These are phyloP conservation scores for Kwoniella botswanensis DNA, from an alignment of 768 basidiomycete species.

Conservation along the genomic window DNA sequence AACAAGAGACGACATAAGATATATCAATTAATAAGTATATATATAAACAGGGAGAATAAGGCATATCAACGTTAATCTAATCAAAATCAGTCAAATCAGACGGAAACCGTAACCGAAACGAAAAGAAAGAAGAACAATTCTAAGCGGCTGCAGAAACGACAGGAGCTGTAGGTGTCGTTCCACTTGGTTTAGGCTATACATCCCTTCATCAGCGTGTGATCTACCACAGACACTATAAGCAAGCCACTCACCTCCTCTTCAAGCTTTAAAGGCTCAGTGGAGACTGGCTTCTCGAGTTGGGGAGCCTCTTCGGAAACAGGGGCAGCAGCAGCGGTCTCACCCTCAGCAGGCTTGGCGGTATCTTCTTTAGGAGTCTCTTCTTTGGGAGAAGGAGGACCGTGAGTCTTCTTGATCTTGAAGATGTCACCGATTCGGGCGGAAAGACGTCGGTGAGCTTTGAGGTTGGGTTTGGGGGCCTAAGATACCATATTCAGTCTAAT, in stretches of 20 bases:
- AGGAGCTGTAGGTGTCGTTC: slow-evolving; percentile 66
- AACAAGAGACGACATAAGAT: slow-evolving; percentile 1
- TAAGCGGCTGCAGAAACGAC: slow-evolving; percentile 82
- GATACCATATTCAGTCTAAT: not conserved
- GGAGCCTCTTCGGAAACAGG: slow-evolving; percentile 87
- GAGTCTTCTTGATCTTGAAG: slow-evolving; percentile 67
- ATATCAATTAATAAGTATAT: slow-evolving; percentile 5
- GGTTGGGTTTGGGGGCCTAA: slow-evolving; percentile 35
- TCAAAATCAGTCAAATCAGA: not conserved
- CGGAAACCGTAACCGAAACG: not conserved
- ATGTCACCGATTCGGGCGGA: slow-evolving; percentile 81
- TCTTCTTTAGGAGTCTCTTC: slow-evolving; percentile 66
- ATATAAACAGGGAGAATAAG: slow-evolving; percentile 8
- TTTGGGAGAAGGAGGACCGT: slow-evolving; percentile 31
- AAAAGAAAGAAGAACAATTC: slow-evolving; percentile 7
- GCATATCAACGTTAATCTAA: slow-evolving; percentile 9
- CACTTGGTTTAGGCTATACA: slow-evolving; percentile 37
- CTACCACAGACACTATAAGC: slow-evolving; percentile 14
- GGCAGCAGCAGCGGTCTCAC: slow-evolving; percentile 57
- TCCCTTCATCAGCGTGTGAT: slow-evolving; percentile 29
- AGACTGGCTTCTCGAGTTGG: slow-evolving; percentile 79
- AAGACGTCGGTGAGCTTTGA: slow-evolving; percentile 79
- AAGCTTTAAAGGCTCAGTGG: slow-evolving; percentile 78
- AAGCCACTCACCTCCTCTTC: slow-evolving; percentile 34
- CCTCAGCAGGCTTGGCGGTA: slow-evolving; percentile 53